Evolutionary conservation across 1,139 yeast species (phyloP).

Genomic region (Meyerozyma guilliermondii): DNA sequence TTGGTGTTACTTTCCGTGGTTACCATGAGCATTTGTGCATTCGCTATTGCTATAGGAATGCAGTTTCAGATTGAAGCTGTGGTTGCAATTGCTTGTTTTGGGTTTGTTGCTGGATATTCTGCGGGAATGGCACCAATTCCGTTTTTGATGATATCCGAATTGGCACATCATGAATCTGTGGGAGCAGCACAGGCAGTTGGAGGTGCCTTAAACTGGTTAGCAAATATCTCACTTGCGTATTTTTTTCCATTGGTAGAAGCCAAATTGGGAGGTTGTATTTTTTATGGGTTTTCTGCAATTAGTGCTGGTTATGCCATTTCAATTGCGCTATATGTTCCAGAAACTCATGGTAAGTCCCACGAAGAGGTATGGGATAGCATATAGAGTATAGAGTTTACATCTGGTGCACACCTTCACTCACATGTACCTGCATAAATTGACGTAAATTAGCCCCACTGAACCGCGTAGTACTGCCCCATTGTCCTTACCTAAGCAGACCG

Average conservation of each 20-base stretch:
- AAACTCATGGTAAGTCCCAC: slow-evolving; percentile 25
- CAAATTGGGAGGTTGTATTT: slow-evolving; percentile 24
- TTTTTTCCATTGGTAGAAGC: slow-evolving; percentile 25
- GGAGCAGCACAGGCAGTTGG: slow-evolving; percentile 20
- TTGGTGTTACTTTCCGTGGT: slow-evolving; percentile 14
- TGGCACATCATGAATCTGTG: slow-evolving; percentile 16
- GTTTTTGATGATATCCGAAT: slow-evolving; percentile 21
- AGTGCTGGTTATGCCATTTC: slow-evolving; percentile 17
- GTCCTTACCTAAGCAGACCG: background rate
- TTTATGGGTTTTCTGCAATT: slow-evolving; percentile 23
- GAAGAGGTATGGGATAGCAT: slow-evolving; percentile 24
- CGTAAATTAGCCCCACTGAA: background rate
- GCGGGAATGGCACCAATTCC: slow-evolving; percentile 23
- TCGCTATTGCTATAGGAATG: slow-evolving; percentile 13
- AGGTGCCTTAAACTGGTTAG: slow-evolving; percentile 17
- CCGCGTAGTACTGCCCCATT: background rate
- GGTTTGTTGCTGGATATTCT: slow-evolving; percentile 16
- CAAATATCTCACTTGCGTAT: slow-evolving; percentile 16
- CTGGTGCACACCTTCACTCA: background rate
- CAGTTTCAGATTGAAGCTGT: slow-evolving; percentile 7
- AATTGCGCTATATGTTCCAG: slow-evolving; percentile 25
- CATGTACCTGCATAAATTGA: background rate
- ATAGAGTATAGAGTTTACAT: background rate
- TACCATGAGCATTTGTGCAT: slow-evolving; percentile 11
- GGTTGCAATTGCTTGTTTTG: slow-evolving; percentile 15